Evolutionary conservation across 176 grass and related monocot species (phyloP), one percentile per base, ranked within the genome.

Genomic region (Dendrocalamus sinicus): DNA sequence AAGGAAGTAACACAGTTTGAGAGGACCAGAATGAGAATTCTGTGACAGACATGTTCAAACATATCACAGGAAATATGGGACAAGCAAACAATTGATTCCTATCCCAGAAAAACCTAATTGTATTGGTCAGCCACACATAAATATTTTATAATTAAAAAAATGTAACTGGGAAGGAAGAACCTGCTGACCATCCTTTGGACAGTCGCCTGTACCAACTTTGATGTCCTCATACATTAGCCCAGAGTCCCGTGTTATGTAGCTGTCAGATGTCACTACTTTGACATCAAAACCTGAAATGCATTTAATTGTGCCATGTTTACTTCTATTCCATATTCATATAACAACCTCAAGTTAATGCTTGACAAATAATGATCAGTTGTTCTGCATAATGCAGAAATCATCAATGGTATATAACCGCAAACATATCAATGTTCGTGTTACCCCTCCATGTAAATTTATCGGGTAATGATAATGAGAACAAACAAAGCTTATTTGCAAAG

Each of bases 151-250:
- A 46, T 51, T 77, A 44, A 86, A 68, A 39, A 79, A 69, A 66
- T 15, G 44, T 53, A 39, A 55, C 67, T 24, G 48, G 30, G 80
- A 51, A 46, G 64, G 80, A 90, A 85, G 65, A 83, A 98, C 93
- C 96, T 98, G 96, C 78, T 98, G 96, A 81, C 93, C 96, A 92
- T 98, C 96, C 86, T 98, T 95, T 80, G 93, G 96, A 81, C 88
- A 94, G 48, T 98, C 80, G 64, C 96, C 93, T 79, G 87, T 88
- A 84, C 96, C 96, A 81, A 98, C 81, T 90, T 95, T 88, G 68
- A 96, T 78, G 67, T 98, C 93, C 81, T 93, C 84, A 76, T 92
- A 96, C 75, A 98, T 94, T 57, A 98, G 86, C 72, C 96, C 96
- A 37, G 90, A 94, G 48, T 92, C 81, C 12, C 86, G 24, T 39